Evolutionary conservation across 306 rosid species (phyloP).

Genomic region (Hippophae gyantsensis): DNA sequence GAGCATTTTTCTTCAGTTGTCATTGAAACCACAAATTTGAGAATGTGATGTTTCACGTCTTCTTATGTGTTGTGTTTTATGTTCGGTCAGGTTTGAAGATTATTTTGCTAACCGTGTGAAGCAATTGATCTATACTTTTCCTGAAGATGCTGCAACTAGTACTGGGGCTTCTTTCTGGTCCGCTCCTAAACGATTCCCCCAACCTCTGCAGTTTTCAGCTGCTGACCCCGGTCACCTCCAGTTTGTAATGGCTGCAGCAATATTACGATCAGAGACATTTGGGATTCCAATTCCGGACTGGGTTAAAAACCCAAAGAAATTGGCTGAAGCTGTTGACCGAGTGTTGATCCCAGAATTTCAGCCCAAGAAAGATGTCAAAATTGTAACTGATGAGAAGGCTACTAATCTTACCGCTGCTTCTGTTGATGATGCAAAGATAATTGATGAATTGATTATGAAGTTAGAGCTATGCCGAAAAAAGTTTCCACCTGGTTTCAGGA

Average conservation of each 20-base stretch:
- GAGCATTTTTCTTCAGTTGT: neutral
- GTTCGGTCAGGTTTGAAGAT: constrained; percentile 75
- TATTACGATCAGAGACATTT: constrained; percentile 83
- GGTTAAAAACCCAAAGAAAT: constrained; percentile 57
- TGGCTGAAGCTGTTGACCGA: constrained; percentile 64
- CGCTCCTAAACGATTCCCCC: constrained; percentile 96
- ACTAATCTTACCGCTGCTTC: constrained; percentile 65
- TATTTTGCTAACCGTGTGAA: constrained; percentile 77
- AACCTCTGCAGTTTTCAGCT: constrained; percentile 63
- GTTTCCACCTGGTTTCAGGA: constrained; percentile 60
- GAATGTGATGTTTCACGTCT: neutral
- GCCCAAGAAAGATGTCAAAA: constrained; percentile 75
- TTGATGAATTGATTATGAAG: constrained; percentile 54
- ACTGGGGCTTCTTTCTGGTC: constrained; percentile 97
- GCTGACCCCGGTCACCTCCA: constrained; percentile 67
- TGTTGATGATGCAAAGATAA: constrained; percentile 72
- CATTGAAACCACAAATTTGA: neutral
- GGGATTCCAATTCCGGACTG: constrained; percentile 83
- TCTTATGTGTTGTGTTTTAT: constrained; percentile 11
- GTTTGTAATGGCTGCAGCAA: constrained; percentile 67
- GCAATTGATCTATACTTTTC: constrained; percentile 85
- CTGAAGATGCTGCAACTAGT: constrained; percentile 92
- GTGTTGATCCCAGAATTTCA: constrained; percentile 74
- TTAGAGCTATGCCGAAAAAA: constrained; percentile 48
- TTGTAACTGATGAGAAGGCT: constrained; percentile 89